Conservation (phyloP, 805 yeast genomes). For the Metschnikowia matae region DNA sequence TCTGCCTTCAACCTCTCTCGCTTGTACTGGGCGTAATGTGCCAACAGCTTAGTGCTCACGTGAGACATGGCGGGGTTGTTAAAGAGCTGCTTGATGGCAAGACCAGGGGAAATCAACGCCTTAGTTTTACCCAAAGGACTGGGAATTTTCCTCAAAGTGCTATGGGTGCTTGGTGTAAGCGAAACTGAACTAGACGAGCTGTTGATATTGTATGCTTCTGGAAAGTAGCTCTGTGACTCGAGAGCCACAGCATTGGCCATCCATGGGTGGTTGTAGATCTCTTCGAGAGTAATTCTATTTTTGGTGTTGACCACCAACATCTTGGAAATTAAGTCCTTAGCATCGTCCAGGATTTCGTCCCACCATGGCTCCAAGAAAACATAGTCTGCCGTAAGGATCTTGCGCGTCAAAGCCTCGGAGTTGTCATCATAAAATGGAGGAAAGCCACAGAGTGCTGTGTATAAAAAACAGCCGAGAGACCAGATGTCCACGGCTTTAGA, state of each 20-base stretch:
- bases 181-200: neutral
- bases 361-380: slow-evolving; percentile 82
- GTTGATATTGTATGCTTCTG: slow-evolving; percentile 5
- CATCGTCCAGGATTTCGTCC: slow-evolving; percentile 72
- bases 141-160: slow-evolving; percentile 4
- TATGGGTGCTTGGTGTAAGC: slow-evolving; percentile 3
- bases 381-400: slow-evolving; percentile 76
- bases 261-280: slow-evolving; percentile 77
- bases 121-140: slow-evolving; percentile 12
- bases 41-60: slow-evolving; percentile 16
- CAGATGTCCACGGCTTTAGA: slow-evolving; percentile 97
- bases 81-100: slow-evolving; percentile 40
- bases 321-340: slow-evolving; percentile 64
- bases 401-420: slow-evolving; percentile 67
- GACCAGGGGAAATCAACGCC: slow-evolving; percentile 14
- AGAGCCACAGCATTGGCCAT: slow-evolving; percentile 27
- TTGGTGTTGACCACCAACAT: slow-evolving; percentile 69
- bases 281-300: slow-evolving; percentile 64
- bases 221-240: slow-evolving; percentile 15
- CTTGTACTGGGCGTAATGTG: slow-evolving; percentile 10
- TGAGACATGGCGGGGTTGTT: slow-evolving; percentile 41
- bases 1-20: slow-evolving; percentile 12
- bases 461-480: slow-evolving; percentile 96
- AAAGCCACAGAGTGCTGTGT: slow-evolving; percentile 91
- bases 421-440: slow-evolving; percentile 94